Evolutionary conservation across 441 rosid species (phyloP).

Genomic region (Eruca vesicaria): DNA sequence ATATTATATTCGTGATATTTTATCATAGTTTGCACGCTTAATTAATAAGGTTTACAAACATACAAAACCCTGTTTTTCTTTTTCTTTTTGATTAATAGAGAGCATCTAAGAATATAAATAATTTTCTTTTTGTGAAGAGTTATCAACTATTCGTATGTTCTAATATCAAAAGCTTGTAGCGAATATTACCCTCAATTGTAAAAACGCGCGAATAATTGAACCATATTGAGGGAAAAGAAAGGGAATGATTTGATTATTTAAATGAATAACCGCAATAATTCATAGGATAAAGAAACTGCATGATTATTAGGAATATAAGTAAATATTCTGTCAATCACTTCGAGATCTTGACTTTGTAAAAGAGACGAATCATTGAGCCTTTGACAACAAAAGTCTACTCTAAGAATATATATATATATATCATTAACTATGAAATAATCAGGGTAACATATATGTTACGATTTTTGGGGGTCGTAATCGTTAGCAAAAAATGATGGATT

Average conservation of each 20-base stretch:
- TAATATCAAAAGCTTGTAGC: slow-evolving; percentile 18
- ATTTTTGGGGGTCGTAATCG: neutral
- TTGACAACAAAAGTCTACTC: slow-evolving; percentile 37
- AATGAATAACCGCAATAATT: slow-evolving; percentile 2
- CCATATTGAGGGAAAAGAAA: neutral
- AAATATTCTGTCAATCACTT: slow-evolving; percentile 36
- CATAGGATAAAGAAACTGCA: slow-evolving; percentile 17
- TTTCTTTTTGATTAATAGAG: neutral
- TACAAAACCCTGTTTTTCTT: neutral
- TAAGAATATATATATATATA: slow-evolving; percentile 18
- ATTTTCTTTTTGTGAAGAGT: slow-evolving; percentile 2
- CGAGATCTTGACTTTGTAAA: slow-evolving; percentile 36
- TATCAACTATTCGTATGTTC: slow-evolving; percentile 28
- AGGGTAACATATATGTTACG: neutral
- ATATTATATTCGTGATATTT: slow-evolving; percentile 21
- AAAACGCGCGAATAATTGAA: slow-evolving; percentile 20
- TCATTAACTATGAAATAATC: slow-evolving; percentile 4
- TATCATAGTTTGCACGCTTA: slow-evolving; percentile 33
- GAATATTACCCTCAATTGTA: slow-evolving; percentile 31
- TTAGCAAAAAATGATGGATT: neutral
- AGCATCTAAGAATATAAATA: neutral
- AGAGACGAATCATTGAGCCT: slow-evolving; percentile 38
- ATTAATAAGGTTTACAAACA: slow-evolving; percentile 4
- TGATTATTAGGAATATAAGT: slow-evolving; percentile 27
- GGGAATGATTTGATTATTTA: slow-evolving; percentile 1